Base-by-base conservation (phyloP, 1,284 basidiomycete species). In the Quambalaria eucalypti region DNA sequence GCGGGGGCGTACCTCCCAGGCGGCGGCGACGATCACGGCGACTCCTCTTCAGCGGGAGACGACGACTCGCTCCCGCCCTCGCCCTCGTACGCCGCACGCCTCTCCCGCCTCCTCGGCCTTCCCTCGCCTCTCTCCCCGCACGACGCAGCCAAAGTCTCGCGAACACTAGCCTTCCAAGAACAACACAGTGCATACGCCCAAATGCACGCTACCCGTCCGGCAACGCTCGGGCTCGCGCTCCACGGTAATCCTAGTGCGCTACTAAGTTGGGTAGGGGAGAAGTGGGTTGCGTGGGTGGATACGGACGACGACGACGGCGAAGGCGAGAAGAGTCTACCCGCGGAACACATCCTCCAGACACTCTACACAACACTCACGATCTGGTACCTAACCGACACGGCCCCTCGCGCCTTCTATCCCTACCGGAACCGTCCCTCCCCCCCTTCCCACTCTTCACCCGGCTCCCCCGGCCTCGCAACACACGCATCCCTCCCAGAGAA, bases 231-330 rank as follows among this genome's bases (percentile, higher is more conserved):
- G 4, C 62, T 75, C 1, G 70, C 76, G 0, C 64, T 78, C 16
- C 73, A 70, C 14, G 67, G 68, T 30, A 76, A 66, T 1, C 78
- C 79, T 0, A 58, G 78, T 16, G 74, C 78, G 0, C 58, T 77
- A 0, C 71, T 79, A 12, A 74, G 77, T 1, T 79, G 74, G 78
- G 72, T 79, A 31, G 78, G 73, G 2, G 78, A 79, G 51, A 79
- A 79, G 62, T 73, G 69, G 51, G 57, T 69, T 31, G 69, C 68
- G 8, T 78, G 78, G 78, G 76, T 76, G 4, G 42, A 46, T 16
- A 33, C 9, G 31, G 16, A 8, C 8, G 9, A 8, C 31, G 76
- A 78, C 52, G 55, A 64, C 9, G n/a, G n/a, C n/a, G n/a, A n/a
- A n/a, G n/a, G 61, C 61, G 12, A 76, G 67, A 1, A 38, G 61